Evolutionary conservation across 2,329 filamentous ascomycete genomes (phyloP).

Genomic region (Microdochium trichocladiopsis): DNA sequence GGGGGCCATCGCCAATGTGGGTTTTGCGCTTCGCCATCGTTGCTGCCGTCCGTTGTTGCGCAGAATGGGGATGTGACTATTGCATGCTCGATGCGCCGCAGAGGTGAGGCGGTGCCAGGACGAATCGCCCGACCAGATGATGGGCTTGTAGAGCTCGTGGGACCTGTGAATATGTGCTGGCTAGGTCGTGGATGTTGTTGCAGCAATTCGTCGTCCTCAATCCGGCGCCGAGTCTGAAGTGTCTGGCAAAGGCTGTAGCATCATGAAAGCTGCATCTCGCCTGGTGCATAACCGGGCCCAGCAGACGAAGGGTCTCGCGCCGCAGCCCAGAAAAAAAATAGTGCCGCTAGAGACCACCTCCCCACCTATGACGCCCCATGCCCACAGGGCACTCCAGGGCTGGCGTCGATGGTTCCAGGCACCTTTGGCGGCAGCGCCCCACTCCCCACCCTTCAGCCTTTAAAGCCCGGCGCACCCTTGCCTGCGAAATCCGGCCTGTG

Average conservation of each 20-base stretch:
- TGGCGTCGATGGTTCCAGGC: background rate
- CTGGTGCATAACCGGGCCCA: constrained; percentile 22
- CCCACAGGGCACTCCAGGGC: background rate
- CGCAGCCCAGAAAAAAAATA: constrained; percentile 22
- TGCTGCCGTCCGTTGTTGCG: constrained; percentile 5
- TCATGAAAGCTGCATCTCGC: constrained; percentile 2
- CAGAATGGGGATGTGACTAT: background rate
- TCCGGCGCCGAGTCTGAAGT: background rate
- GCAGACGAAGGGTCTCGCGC: constrained; percentile 11
- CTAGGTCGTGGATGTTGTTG: background rate
- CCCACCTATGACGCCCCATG: constrained; percentile 7
- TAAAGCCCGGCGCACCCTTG: background rate
- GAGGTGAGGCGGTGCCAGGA: background rate
- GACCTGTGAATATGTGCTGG: background rate
- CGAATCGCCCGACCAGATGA: background rate
- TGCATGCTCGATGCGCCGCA: background rate
- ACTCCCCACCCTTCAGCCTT: background rate
- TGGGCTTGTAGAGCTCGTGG: background rate
- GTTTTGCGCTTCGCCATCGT: constrained; percentile 21
- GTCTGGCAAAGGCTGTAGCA: background rate
- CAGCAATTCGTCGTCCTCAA: background rate
- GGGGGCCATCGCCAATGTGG: constrained; percentile 20
- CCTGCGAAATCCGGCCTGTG: background rate
- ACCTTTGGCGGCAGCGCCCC: background rate
- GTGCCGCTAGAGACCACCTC: constrained; percentile 24